These are phyloP conservation scores for Alternaria solani DNA, from an alignment of 2,329 filamentous ascomycete genomes.

Conservation along the genomic window DNA sequence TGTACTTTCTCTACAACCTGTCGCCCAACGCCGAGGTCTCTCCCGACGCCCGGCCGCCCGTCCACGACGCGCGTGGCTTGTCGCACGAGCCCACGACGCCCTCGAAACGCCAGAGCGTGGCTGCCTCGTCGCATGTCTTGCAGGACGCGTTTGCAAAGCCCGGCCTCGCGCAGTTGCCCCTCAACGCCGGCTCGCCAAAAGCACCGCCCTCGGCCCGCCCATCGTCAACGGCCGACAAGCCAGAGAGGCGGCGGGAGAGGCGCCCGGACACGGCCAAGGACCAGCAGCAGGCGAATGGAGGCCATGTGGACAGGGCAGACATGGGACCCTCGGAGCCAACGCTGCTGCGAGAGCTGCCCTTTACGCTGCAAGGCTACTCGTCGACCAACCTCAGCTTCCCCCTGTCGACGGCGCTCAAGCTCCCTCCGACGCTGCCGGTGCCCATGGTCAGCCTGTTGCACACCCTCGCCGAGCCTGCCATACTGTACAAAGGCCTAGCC, in stretches of 20 bases:
- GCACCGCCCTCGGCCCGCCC: constrained; percentile 27
- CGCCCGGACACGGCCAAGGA: constrained; percentile 38
- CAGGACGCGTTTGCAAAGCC: constrained; percentile 59
- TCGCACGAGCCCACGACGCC: constrained; percentile 39
- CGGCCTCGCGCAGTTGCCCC: constrained; percentile 53
- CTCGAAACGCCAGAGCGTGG: constrained; percentile 32
- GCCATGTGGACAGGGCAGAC: constrained; percentile 16
- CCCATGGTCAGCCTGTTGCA: constrained; percentile 88
- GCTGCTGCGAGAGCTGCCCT: constrained; percentile 76
- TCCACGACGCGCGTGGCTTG: constrained; percentile 24
- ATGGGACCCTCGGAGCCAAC: constrained; percentile 54
- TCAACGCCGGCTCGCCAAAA: constrained; percentile 44
- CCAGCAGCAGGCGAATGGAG: constrained; percentile 25
- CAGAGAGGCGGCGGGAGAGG: constrained; percentile 40
- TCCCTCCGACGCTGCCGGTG: constrained; percentile 81
- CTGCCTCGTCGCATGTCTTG: constrained; percentile 39
- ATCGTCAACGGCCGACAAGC: constrained; percentile 28
- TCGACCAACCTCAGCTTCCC: constrained; percentile 84
- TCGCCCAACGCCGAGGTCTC: constrained; percentile 63
- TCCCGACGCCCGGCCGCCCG: constrained; percentile 9
- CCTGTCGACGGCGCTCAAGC: constrained; percentile 71
- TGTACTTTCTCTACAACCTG: constrained; percentile 87
- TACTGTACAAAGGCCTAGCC: constrained; percentile 85
- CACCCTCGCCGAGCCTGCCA: constrained; percentile 87
- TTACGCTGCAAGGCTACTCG: constrained; percentile 90